These are phyloP conservation scores for Globisporangium heterothallicum DNA, from an alignment of 352 stramenopile species.

Conservation along the genomic window DNA sequence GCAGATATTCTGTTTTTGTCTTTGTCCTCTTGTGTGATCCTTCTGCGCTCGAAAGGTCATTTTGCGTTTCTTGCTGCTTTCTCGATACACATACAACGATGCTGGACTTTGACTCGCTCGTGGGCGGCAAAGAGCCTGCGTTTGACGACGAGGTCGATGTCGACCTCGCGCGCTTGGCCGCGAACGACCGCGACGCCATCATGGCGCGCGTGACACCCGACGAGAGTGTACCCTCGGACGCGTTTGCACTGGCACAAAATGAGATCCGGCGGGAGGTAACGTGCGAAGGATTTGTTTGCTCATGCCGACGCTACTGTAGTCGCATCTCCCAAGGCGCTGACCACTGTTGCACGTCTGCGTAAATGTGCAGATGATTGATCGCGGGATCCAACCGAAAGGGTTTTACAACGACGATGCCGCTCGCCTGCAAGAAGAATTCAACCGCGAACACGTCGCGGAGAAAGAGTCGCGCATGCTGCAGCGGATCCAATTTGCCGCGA, in stretches of 20 bases:
- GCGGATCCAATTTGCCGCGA: slow-evolving; percentile 64
- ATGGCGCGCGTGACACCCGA: slow-evolving; percentile 60
- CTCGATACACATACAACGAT: too few species aligned
- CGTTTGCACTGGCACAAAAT: slow-evolving; percentile 72
- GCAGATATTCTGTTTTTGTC: background rate
- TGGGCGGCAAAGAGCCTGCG: slow-evolving; percentile 33
- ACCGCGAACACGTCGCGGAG: slow-evolving; percentile 63
- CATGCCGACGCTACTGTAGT: too few species aligned
- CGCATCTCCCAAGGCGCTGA: background rate
- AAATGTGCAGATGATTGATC: slow-evolving; percentile 64
- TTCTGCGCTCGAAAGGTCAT: too few species aligned
- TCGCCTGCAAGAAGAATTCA: slow-evolving; percentile 77
- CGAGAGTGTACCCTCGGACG: slow-evolving; percentile 57
- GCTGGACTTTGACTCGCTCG: slow-evolving; percentile 31
- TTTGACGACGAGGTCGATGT: slow-evolving; percentile 69
- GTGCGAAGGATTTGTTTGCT: too few species aligned
- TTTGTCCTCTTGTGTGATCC: too few species aligned
- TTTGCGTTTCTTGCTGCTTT: too few species aligned
- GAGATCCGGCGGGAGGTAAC: slow-evolving; percentile 72
- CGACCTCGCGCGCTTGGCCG: slow-evolving; percentile 51
- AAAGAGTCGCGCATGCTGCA: slow-evolving; percentile 56
- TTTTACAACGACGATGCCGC: slow-evolving; percentile 83
- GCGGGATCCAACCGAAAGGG: slow-evolving; percentile 76
- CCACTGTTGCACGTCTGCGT: background rate
- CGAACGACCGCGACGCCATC: slow-evolving; percentile 62